A percentile compares a stretch with the other conserved stretches of the same genome.
Conservation (phyloP, 257 asterid species). For the Ocimum tenuiflorum region DNA sequence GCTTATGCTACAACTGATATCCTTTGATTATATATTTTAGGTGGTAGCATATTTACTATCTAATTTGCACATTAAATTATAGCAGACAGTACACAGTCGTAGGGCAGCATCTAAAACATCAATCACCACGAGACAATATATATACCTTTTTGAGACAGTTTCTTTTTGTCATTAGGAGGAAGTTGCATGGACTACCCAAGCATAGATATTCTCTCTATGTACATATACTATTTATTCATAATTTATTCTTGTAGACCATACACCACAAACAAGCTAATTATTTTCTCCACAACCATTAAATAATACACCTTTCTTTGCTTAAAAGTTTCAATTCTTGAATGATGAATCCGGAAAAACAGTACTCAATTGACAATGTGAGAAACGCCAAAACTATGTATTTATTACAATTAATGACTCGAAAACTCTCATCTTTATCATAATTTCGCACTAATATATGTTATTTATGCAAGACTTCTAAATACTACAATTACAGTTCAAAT, state of each 20-base stretch:
- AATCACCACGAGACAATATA: conserved; percentile 1
- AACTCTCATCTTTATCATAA: no score
- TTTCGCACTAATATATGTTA: no score
- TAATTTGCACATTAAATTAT: not conserved
- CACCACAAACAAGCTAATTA: conserved; percentile 20
- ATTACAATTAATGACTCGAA: no score
- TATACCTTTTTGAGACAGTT: conserved; percentile 6
- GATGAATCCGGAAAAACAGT: not conserved
- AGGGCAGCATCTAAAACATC: not conserved
- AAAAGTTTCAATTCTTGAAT: not conserved
- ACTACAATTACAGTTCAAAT: not conserved
- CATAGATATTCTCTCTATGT: no score
- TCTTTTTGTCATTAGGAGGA: conserved; percentile 12
- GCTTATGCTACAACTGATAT: not conserved
- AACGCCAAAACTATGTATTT: no score
- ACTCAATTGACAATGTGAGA: no score
- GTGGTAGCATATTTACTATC: not conserved
- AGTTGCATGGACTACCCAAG: conserved; percentile 12
- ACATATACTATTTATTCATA: no score
- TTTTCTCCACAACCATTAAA: not conserved
- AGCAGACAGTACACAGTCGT: not conserved
- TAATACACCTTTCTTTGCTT: not conserved
- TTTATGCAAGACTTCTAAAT: no score
- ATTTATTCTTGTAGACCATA: no score
- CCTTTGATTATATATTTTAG: not conserved